phyloP scores from a whole-genome alignment of 257 asterid species.

The Primulina eburnea region DNA sequence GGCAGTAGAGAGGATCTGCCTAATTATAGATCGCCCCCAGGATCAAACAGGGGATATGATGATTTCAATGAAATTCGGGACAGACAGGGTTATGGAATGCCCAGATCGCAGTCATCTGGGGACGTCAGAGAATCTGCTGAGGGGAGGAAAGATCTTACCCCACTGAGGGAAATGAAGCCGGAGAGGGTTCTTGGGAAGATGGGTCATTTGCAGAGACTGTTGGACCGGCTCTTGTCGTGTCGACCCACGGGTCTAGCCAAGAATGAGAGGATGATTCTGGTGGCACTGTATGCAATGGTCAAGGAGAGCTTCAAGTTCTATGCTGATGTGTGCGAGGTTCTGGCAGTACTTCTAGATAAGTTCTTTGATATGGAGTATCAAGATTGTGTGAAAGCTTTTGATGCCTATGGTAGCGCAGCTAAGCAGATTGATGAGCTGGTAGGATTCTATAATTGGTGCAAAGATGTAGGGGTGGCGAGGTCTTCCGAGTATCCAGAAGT shows the following conservation, averaged over 20 bases:
- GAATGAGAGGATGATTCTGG: conserved; percentile 72
- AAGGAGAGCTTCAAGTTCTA: conserved; percentile 75
- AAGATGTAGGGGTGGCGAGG: conserved; percentile 53
- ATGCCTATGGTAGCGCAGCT: conserved; percentile 38
- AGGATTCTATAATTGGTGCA: conserved; percentile 67
- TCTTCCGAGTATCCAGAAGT: conserved; percentile 51
- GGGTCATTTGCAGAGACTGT: conserved; percentile 72
- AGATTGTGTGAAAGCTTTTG: conserved; percentile 71
- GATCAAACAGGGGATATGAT: conserved; percentile 46
- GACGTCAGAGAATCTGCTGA: conserved; percentile 52
- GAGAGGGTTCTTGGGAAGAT: conserved; percentile 68
- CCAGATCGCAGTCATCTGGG: conserved; percentile 62
- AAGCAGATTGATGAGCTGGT: conserved; percentile 56
- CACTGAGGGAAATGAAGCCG: conserved; percentile 63
- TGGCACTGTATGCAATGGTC: conserved; percentile 55
- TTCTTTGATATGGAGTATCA: conserved; percentile 77
- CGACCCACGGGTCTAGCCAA: conserved; percentile 69
- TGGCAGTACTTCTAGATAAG: conserved; percentile 68
- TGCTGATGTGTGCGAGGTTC: conserved; percentile 71
- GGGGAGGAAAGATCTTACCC: conserved; percentile 58
- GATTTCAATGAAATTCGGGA: conserved; percentile 29
- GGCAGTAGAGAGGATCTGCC: conserved; percentile 46
- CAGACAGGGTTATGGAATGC: conserved; percentile 53
- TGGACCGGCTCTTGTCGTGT: conserved; percentile 67
- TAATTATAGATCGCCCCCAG: conserved; percentile 45